Conservation (phyloP, 73 alveolate species). For the Uronychia setigera region DNA sequence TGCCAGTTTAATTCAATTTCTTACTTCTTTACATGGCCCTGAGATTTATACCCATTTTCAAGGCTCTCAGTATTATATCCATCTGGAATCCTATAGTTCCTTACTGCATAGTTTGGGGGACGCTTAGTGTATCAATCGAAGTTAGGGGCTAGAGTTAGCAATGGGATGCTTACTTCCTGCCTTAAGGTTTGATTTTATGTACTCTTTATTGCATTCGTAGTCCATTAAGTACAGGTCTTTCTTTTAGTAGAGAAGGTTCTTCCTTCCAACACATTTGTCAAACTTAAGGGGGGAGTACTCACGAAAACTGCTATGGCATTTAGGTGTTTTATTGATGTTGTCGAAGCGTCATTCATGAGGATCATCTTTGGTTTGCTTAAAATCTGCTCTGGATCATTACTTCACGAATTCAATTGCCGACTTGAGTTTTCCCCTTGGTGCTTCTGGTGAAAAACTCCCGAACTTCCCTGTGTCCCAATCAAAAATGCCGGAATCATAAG, state of each 20-base stretch:
- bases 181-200: neutral
- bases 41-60: neutral
- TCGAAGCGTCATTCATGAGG: neutral
- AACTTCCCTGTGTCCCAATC: neutral
- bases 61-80: neutral
- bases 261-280: neutral
- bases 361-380: neutral
- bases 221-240: neutral
- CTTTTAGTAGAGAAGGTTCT: neutral
- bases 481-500: no score
- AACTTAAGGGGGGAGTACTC: neutral
- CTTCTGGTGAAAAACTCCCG: neutral
- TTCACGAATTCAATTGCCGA: neutral
- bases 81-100: neutral
- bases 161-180: neutral
- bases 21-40: neutral
- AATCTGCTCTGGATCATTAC: neutral
- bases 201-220: neutral
- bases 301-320: neutral
- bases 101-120: conserved; percentile 2
- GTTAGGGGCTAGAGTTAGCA: neutral
- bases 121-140: neutral
- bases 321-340: neutral
- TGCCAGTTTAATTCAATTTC: no score
- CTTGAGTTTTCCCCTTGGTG: neutral